Evolutionary conservation across 495 filamentous ascomycete species (phyloP).

Genomic region (Xylaria flabelliformis): DNA sequence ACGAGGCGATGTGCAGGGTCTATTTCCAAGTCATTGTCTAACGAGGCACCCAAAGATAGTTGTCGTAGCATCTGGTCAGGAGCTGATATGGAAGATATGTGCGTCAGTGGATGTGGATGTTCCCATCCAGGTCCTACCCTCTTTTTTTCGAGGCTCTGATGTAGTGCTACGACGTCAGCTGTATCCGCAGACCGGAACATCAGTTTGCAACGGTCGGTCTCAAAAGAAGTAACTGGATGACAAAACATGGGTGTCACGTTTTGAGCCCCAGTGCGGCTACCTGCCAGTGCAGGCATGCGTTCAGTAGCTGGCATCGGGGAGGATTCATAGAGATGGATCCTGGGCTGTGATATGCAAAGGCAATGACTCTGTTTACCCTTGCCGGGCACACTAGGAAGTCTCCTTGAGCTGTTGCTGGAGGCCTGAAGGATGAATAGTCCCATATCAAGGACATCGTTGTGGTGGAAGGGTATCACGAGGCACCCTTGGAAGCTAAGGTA

Average conservation of each 20-base stretch:
- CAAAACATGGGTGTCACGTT: slow-evolving; percentile 23
- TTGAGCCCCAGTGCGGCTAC: slow-evolving; percentile 26
- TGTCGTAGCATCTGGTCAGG: slow-evolving; percentile 24
- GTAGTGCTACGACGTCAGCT: slow-evolving; percentile 31
- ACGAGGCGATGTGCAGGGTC: slow-evolving; percentile 16
- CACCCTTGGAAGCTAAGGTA: slow-evolving; percentile 13
- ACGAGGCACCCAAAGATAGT: slow-evolving; percentile 12
- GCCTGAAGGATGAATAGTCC: slow-evolving; percentile 22
- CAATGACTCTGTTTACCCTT: slow-evolving; percentile 12
- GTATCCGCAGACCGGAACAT: slow-evolving; percentile 23
- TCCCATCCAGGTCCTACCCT: slow-evolving; percentile 25
- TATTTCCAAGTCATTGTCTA: slow-evolving; percentile 1
- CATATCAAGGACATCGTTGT: slow-evolving; percentile 14
- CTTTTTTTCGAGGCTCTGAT: slow-evolving; percentile 25
- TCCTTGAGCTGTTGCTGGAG: slow-evolving; percentile 6
- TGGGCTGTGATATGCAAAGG: slow-evolving; percentile 16
- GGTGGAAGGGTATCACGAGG: slow-evolving; percentile 16
- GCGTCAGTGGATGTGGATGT: slow-evolving; percentile 29
- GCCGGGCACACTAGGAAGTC: slow-evolving; percentile 7
- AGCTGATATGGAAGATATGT: slow-evolving; percentile 24
- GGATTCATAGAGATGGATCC: slow-evolving; percentile 21
- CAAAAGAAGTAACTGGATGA: slow-evolving; percentile 19
- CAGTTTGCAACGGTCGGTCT: slow-evolving; percentile 22
- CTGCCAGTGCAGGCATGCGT: slow-evolving; percentile 19
- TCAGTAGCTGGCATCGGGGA: slow-evolving; percentile 22